Evolutionary conservation across 768 basidiomycete genomes (phyloP), one percentile per base, ranked within the genome.

Genomic region (Amanita subjunquillea): DNA sequence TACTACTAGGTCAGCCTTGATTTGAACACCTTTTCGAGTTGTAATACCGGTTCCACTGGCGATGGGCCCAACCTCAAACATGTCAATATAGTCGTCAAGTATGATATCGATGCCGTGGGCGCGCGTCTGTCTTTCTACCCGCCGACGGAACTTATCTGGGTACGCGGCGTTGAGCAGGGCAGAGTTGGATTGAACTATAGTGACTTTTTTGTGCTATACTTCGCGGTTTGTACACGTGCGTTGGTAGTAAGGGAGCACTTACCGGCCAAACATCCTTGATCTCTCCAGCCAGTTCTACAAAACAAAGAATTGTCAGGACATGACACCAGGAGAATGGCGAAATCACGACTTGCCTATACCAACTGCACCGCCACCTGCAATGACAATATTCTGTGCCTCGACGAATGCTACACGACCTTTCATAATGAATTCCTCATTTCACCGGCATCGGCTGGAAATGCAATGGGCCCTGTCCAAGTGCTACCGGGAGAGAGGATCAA

Each of bases 401-500:
- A 60, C 61, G 54, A 75, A 68, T 32, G 60, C 62, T 23, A 37
- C 43, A 12, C 61, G 55, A n/a, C 42, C 32, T 4, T 53, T 54
- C 12, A 23, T 39, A 36, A 62, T 37, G 41, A 68, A 64, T 12
- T 59, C 59, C 8, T 45, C 1, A 69, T 63, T 0, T 66, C 63
- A 9, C 45, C 48, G 27, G 41, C 25, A 6, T 58, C 60, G 12
- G 59, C 53, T 1, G 71, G 71, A 22, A 71, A 60, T 2, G 62
- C 56, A 7, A 72, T 47, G 2, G 67, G 61, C 0, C 74, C 78
- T 15, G 60, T 63, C 76, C 76, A 83, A 5, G 54, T 60, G 13
- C 70, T 69, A 0, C 81, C 83, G 0, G 80, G 70, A 0, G 78
- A 75, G 39, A 84, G 63, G 13, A 82, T 71, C 47, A 84, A 72